Evolutionary conservation across 2,329 filamentous ascomycete species (phyloP).

Genomic region (Exophiala sp.): DNA sequence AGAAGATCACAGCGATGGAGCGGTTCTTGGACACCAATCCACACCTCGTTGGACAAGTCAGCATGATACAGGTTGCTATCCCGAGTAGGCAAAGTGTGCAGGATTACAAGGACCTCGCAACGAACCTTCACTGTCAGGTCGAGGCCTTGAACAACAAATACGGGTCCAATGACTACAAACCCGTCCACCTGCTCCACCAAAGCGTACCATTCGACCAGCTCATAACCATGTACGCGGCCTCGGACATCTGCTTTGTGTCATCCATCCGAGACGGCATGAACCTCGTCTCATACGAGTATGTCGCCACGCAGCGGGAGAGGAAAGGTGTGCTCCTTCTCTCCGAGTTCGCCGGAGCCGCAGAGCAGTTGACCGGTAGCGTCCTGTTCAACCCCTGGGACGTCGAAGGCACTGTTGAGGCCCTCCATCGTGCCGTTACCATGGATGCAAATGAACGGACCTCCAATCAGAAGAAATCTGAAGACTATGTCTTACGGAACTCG

Average conservation of each 20-base stretch:
- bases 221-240: slow-evolving; percentile 80
- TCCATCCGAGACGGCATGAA: slow-evolving; percentile 97
- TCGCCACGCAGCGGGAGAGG: slow-evolving; percentile 82
- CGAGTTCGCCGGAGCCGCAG: slow-evolving; percentile 80
- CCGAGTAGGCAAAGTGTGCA: slow-evolving; percentile 66
- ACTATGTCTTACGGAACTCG: slow-evolving; percentile 1
- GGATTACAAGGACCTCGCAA: slow-evolving; percentile 60
- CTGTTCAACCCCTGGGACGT: slow-evolving; percentile 9
- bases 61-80: slow-evolving; percentile 91
- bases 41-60: slow-evolving; percentile 84
- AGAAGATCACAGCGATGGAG: slow-evolving; percentile 92
- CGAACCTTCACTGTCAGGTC: neutral
- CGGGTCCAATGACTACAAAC: slow-evolving; percentile 87
- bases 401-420: neutral
- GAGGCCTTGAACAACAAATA: slow-evolving; percentile 70
- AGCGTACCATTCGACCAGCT: slow-evolving; percentile 66
- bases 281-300: slow-evolving; percentile 90
- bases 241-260: slow-evolving; percentile 88
- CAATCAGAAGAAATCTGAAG: slow-evolving; percentile 2
- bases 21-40: slow-evolving; percentile 84
- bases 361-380: neutral
- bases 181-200: slow-evolving; percentile 84
- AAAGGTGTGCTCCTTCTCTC: slow-evolving; percentile 88
- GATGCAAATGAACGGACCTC: neutral
- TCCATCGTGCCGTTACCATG: slow-evolving; percentile 1